Evolutionary conservation across 352 stramenopile genomes (phyloP), one percentile per base, ranked within the genome.

Genomic region (Globisporangium lucens): DNA sequence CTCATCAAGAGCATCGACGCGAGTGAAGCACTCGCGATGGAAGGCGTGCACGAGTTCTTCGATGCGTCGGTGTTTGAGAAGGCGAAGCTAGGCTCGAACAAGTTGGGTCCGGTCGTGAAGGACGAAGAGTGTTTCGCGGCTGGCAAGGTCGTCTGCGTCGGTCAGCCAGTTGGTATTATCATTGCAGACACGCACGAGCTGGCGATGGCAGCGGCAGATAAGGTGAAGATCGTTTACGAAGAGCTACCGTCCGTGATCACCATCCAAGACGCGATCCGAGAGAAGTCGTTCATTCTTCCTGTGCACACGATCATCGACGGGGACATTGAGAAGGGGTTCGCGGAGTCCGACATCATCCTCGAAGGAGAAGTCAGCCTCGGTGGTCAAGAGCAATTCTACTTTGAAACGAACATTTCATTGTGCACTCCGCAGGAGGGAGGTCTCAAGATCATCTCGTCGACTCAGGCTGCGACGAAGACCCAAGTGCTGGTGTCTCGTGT

Each of bases 371-470:
- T 98, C 46, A 79, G 88, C 36, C 90, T 96, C 59, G 94, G 93
- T 24, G 95, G 93, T 7, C 96, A 99, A 67, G 94, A 98, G 67
- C 96, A 99, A 75, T 98, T 99, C 70, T 99, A 99, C 79, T 90
- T 98, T 24, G 94, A 98, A 74, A 97, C 90, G 10, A 94, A 98
- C 56, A 81, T 89, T 10, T 89, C 87, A 4, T 70, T 97, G 5
- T 92, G 76, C 35, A 87, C 79, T 2, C 90, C 92, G 1, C 74
- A 83, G 63, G 92, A 98, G 61, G 90, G 91, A 30, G 89, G 92
- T 17, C 88, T 99, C 70, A 96, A 96, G 43, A 85, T 99, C 33
- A 92, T 98, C 46, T 89, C 83, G 30, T 99, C 95, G 1, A 99
- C 96, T 0, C 97, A 99, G 79, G 94, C 93, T 5, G 80, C 88